Conservation (phyloP, 352 stramenopile genomes). For the Phytopythium vexans region DNA sequence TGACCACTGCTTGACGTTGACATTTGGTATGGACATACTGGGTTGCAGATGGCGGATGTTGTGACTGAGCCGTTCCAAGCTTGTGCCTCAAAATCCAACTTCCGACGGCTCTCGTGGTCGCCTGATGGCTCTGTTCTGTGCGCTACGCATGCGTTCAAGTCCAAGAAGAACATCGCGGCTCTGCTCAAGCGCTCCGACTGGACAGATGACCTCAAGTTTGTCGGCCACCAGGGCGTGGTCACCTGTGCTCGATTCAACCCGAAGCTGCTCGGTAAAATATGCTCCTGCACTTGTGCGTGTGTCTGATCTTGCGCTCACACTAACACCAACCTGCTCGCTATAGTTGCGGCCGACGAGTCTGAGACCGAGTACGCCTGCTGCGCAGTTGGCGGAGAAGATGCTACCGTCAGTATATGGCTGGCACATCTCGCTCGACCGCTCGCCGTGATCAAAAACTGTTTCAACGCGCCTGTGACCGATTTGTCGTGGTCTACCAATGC, state of each 20-base stretch:
- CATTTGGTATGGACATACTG: not conserved
- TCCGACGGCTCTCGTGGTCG: constrained; percentile 81
- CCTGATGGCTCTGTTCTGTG: constrained; percentile 79
- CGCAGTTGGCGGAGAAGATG: constrained; percentile 77
- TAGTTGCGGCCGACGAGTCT: constrained; percentile 45
- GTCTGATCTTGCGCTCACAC: not conserved
- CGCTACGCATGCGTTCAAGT: constrained; percentile 82
- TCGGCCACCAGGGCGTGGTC: constrained; percentile 76
- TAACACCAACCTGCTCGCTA: not conserved
- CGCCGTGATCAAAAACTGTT: constrained; percentile 80
- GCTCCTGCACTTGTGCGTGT: not conserved
- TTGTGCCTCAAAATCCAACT: constrained; percentile 79
- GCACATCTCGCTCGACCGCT: constrained; percentile 73
- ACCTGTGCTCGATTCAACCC: constrained; percentile 83
- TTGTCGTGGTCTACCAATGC: constrained; percentile 60
- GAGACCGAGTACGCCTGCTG: constrained; percentile 87
- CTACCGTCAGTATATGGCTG: constrained; percentile 84
- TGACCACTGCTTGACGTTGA: not conserved
- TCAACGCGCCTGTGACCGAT: constrained; percentile 81
- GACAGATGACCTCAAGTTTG: constrained; percentile 85
- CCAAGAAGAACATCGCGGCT: constrained; percentile 84
- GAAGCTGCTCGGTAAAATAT: constrained; percentile 55
- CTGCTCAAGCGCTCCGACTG: constrained; percentile 74
- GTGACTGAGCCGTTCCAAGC: constrained; percentile 73
- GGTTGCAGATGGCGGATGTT: constrained; percentile 34